A percentile compares a stretch with the other conserved stretches of the same genome.
Evolutionary conservation across 352 stramenopile species (phyloP).

Genomic region (Phytophthora fragariae): DNA sequence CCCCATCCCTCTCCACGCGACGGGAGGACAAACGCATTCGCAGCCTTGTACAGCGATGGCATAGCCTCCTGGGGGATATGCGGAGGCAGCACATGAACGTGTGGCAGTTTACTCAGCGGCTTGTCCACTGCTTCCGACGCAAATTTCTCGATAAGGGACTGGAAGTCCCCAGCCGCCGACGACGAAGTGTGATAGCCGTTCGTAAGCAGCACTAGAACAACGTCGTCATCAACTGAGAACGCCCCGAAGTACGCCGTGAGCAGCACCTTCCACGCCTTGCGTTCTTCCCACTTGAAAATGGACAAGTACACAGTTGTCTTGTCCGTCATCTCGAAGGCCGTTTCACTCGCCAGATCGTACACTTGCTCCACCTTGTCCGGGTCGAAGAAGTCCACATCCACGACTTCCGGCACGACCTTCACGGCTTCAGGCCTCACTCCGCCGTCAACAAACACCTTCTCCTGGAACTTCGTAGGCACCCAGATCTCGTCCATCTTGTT

Average conservation of each 20-base stretch:
- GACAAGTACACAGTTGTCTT: conserved; percentile 88
- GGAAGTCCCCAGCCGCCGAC: conserved; percentile 57
- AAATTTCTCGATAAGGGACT: conserved; percentile 66
- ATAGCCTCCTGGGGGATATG: conserved; percentile 65
- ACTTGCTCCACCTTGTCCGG: conserved; percentile 50
- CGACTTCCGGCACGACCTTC: conserved; percentile 85
- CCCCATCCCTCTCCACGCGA: conserved; percentile 95
- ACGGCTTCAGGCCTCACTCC: conserved; percentile 65
- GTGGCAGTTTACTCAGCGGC: conserved; percentile 54
- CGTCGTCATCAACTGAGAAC: conserved; percentile 68
- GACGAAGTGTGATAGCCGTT: conserved; percentile 84
- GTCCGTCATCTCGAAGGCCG: conserved; percentile 40
- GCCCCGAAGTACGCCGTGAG: conserved; percentile 85
- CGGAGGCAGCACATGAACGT: conserved; percentile 69
- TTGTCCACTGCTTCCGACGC: conserved; percentile 53
- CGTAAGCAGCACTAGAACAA: conserved; percentile 88
- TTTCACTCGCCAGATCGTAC: conserved; percentile 60
- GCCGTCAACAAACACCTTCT: conserved; percentile 73
- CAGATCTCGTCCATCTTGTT: conserved; percentile 95
- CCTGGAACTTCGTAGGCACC: conserved; percentile 91
- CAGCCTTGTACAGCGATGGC: conserved; percentile 78
- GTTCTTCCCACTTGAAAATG: conserved; percentile 95
- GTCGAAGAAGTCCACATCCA: conserved; percentile 92
- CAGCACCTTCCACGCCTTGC: conserved; percentile 92
- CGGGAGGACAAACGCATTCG: conserved; percentile 89